Evolutionary conservation across 2,329 filamentous ascomycete genomes (phyloP), one percentile per base, ranked within the genome.

Genomic region (Davidsoniella virescens): DNA sequence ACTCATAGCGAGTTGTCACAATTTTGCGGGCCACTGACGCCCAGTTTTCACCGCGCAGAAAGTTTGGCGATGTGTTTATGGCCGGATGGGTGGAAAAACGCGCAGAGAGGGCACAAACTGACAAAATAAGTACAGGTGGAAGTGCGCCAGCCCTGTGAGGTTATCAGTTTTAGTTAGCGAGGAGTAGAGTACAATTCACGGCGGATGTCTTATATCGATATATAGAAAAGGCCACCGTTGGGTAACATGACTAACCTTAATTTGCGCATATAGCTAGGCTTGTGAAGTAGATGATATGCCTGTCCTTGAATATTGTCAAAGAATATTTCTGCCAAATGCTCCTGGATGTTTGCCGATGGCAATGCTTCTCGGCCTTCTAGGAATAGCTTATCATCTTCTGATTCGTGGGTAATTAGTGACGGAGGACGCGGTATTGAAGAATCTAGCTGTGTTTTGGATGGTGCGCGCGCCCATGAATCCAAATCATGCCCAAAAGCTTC

Each of bases 251-350:
- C 76, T 55, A 65, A 82, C 80, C 72, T 78, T 50, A 92, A 64
- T 59, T 87, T 87, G 53, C 88, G 77, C 84, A 96, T 94, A 62
- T 93, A 96, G 62, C 88, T 96, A 37, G 92, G 90, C 62, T 95
- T 96, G 65, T 98, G 92, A 8, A 98, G 75, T 17, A 98, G 69
- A 56, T 93, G 84, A 62, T 96, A 98, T 33, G 87, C 85, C 62
- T 96, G 92, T 7, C 92, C 92, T 61, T 98, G 96, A 1, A 96
- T 76, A 59, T 84, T 88, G 60, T 96, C 90, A 60, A 96, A 98
- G 62, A 93, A 98, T 0, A 95, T 80, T 59, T 96, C 88, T 16
- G 88, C 82, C 5, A 98, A 72, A 64, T 96, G 90, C 60, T 94
- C 84, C 62, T 96, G 92, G 10, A 95, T 77, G 39, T 95, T 88